These are phyloP conservation scores for Anethum foeniculum DNA, from an alignment of 140 eudicot species.

Conservation along the genomic window DNA sequence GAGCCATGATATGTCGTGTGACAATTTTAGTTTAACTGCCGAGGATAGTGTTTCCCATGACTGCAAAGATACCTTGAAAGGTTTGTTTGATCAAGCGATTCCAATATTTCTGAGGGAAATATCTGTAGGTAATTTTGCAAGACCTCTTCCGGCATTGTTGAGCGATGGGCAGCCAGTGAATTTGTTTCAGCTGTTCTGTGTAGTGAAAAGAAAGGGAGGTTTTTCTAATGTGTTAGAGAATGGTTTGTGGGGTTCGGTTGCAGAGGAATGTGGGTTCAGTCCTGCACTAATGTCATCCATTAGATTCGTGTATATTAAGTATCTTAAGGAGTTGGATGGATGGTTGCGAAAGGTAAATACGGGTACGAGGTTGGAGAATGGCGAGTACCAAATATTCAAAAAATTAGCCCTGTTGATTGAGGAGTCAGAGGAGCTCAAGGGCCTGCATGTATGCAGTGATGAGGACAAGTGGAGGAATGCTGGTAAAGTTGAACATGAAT, in stretches of 20 bases:
- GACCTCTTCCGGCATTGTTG: slow-evolving; percentile 55
- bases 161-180: slow-evolving; percentile 53
- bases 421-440: slow-evolving; percentile 34
- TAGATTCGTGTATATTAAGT: slow-evolving; percentile 55
- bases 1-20: slow-evolving; percentile 13
- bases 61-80: slow-evolving; percentile 33
- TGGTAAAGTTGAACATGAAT: slow-evolving; percentile 15
- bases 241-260: slow-evolving; percentile 59
- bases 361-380: slow-evolving; percentile 22
- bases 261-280: slow-evolving; percentile 48
- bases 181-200: slow-evolving; percentile 65
- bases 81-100: slow-evolving; percentile 60
- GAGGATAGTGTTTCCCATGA: slow-evolving; percentile 27
- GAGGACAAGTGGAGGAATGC: slow-evolving; percentile 12
- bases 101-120: slow-evolving; percentile 45
- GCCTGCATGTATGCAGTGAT: slow-evolving; percentile 8
- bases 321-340: slow-evolving; percentile 58
- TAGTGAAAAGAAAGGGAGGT: slow-evolving; percentile 48
- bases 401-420: slow-evolving; percentile 41
- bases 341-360: slow-evolving; percentile 35
- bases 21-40: slow-evolving; percentile 27
- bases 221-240: slow-evolving; percentile 41
- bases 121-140: slow-evolving; percentile 28
- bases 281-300: slow-evolving; percentile 26
- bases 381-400: slow-evolving; percentile 25